Evolutionary conservation across 83 land plant genomes (phyloP), one percentile per base, ranked within the genome.

Genomic region (Isoetes engelmannii): DNA sequence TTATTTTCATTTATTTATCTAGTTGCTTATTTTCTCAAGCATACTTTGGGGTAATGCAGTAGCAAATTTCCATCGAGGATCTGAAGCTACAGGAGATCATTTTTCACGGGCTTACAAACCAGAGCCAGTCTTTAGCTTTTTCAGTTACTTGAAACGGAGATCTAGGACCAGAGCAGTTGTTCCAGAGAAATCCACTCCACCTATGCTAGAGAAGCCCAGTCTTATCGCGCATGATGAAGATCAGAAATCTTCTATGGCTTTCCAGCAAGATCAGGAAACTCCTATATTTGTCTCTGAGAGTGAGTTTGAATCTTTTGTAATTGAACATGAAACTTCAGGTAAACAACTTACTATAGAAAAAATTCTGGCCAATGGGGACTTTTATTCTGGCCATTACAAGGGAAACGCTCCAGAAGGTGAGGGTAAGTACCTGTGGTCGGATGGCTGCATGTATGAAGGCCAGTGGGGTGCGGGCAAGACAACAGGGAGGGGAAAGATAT

Each of bases 341-440:
- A 17, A 51, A 17, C 15, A 51, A 12, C 13, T 15, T 51, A 12
- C 55, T 3, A 51, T 15, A 51, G 55, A 83, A 80, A 47, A 75
- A 74, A 75, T 44, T 58, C 45, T 68, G 82, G 50, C 80, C 61
- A 89, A 86, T 75, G 90, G 93, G 44, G 87, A 85, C 55, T 50
- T 75, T 5, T 85, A 83, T 61, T 61, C 45, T 18, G 87, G 87
- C 4, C 17, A 47, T 6, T 71, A 69, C 48, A 13, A 41, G 7
- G 81, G 72, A 53, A 12, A 43, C 21, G 47, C 68, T 5, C 87
- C 87, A 8, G 73, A 70, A 17, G 73, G 73, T 4, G 10, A 1
- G 0, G 68, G 73, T 15, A 70, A 59, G 37, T 72, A 72, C 50
- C 15, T 46, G 8, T 72, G 74, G 74, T 45, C 74, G 12, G 69